These are phyloP conservation scores for Trichosporon ovoides DNA, from an alignment of 1,284 basidiomycete species.

Conservation along the genomic window DNA sequence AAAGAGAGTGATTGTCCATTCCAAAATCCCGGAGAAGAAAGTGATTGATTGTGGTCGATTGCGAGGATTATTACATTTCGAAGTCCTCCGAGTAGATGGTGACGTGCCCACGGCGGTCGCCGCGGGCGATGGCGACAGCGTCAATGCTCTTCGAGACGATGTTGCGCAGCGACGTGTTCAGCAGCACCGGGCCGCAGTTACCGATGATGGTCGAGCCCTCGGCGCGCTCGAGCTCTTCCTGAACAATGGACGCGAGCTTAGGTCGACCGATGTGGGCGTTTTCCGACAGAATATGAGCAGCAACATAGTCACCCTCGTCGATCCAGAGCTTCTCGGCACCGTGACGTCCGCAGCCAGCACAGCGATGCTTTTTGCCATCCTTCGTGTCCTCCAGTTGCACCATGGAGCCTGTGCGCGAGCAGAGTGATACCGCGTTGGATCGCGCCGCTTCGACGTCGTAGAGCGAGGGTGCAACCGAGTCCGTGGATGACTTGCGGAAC, in stretches of 20 bases:
- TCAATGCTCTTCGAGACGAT: slow-evolving; percentile 14
- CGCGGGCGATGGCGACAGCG: slow-evolving; percentile 9
- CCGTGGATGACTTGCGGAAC: not conserved
- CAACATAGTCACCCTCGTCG: slow-evolving; percentile 61
- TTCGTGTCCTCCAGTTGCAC: slow-evolving; percentile 17
- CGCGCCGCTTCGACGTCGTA: slow-evolving; percentile 6
- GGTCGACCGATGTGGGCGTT: slow-evolving; percentile 68
- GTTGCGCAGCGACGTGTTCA: slow-evolving; percentile 11
- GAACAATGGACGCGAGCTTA: slow-evolving; percentile 61
- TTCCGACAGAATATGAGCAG: slow-evolving; percentile 65
- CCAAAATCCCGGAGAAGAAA: not conserved
- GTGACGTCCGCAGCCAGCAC: slow-evolving; percentile 6
- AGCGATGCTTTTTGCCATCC: slow-evolving; percentile 9
- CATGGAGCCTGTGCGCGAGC: slow-evolving; percentile 16
- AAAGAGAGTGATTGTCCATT: slow-evolving; percentile 1
- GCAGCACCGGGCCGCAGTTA: slow-evolving; percentile 13
- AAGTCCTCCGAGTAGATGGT: slow-evolving; percentile 22
- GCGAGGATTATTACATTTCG: slow-evolving; percentile 14
- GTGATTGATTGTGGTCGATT: too few species aligned
- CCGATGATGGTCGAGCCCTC: slow-evolving; percentile 62
- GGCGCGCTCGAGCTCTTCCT: slow-evolving; percentile 61
- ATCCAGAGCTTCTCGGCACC: slow-evolving; percentile 50
- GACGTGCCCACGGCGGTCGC: slow-evolving; percentile 14
- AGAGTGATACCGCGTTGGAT: slow-evolving; percentile 11
- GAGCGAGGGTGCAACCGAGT: not conserved